Base-by-base conservation (phyloP, 352 stramenopile genomes). In the Globisporangium paddicum region DNA sequence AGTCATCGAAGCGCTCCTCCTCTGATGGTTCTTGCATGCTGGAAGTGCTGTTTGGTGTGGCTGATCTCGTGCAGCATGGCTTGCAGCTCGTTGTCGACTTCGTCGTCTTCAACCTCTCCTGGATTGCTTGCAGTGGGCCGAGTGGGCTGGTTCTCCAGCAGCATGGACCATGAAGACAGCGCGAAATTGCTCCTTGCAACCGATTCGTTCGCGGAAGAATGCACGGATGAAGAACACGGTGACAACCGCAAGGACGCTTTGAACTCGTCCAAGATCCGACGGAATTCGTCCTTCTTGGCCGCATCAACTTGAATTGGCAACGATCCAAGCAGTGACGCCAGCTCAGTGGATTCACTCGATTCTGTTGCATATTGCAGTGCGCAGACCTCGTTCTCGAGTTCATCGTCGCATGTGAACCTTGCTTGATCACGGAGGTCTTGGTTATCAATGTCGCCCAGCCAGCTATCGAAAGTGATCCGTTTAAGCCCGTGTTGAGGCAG, bases 211-310 rank as follows among this genome's bases (percentile, higher is more conserved):
- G 30, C 13, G 10, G 26, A 53, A 13, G 30, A 60, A 21, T 18
- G n/a, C 14, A 3, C 16, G 2, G 54, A 51, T 9, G n/a, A 30
- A 19, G 55, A 64, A 6, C 25, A 25, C 25, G 62, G 38, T 2
- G 60, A 60, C 9, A 56, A 62, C 2, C 47, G 64, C n/a, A 87
- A 53, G n/a, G 68, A 87, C 46, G 63, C 63, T 44, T 73, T 73
- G 55, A 85, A 83, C 49, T 82, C 72, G 55, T 64, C 52, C 21
- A 87, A 55, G 7, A 77, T 75, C 5, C 60, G 56, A 0, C 74
- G 57, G 57, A 85, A 85, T 62, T 83, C 75, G 13, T 64, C 44
- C 21, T 75, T 71, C 44, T 78, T 74, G 14, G 45, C 25, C 23
- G 55, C 28, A 44, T 67, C 52, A 14, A 66, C 41, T 11, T 25